Conservation (phyloP, 495 filamentous ascomycete genomes). For the Echria macrotheca region DNA sequence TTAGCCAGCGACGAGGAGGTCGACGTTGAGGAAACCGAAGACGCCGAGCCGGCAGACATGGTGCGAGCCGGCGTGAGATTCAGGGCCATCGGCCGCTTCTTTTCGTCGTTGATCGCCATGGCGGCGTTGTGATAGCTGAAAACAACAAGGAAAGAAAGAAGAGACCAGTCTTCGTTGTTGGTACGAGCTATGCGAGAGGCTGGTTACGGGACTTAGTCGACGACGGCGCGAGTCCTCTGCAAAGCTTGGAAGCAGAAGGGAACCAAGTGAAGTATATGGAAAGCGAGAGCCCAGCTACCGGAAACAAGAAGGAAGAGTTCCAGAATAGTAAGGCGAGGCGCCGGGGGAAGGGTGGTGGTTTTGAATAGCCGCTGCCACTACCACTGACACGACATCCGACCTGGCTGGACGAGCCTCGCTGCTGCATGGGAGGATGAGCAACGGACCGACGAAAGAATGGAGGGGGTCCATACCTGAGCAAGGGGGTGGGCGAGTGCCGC, state of each 20-base stretch:
- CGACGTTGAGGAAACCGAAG: constrained; percentile 49
- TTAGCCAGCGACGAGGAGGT: constrained; percentile 57
- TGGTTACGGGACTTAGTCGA: neutral
- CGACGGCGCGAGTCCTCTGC: constrained; percentile 7
- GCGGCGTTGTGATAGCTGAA: constrained; percentile 15
- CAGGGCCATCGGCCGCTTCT: constrained; percentile 46
- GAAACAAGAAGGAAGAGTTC: constrained; percentile 30
- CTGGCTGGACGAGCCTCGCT: constrained; percentile 20
- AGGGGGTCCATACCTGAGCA: constrained; percentile 22
- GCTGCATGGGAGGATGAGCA: constrained; percentile 37
- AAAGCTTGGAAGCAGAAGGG: constrained; percentile 21
- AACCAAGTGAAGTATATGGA: constrained; percentile 27
- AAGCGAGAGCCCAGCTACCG: constrained; percentile 54
- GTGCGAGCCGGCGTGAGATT: constrained; percentile 42
- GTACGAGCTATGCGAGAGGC: constrained; percentile 23
- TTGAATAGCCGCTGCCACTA: constrained; percentile 48
- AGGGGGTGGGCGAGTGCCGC: constrained; percentile 16
- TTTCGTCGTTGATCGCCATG: constrained; percentile 35
- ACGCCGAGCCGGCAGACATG: constrained; percentile 48
- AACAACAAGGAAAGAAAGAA: constrained; percentile 26
- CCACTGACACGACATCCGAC: constrained; percentile 23
- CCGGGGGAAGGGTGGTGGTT: constrained; percentile 41
- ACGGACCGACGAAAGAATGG: constrained; percentile 21
- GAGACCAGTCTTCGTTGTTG: constrained; percentile 29
- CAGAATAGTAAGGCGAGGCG: constrained; percentile 22